Conservation (phyloP, 2,329 filamentous ascomycete species). For the Lomentospora prolificans region DNA sequence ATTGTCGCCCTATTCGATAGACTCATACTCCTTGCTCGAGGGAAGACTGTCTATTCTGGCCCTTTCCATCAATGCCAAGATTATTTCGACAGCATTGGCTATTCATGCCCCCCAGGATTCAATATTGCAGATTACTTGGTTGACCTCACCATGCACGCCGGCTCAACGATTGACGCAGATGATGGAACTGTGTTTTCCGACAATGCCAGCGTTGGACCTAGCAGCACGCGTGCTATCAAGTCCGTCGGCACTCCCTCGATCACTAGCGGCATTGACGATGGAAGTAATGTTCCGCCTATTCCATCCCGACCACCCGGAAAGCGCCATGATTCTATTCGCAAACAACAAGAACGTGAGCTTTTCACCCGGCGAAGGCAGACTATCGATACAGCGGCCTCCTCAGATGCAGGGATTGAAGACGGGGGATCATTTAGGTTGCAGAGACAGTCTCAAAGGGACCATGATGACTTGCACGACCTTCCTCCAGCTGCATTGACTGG, state of each 20-base stretch:
- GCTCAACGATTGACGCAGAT: conserved; percentile 46
- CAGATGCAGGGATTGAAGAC: conserved; percentile 43
- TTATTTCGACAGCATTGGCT: conserved; percentile 89
- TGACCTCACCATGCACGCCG: conserved; percentile 93
- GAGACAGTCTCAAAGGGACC: conserved; percentile 8
- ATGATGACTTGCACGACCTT: conserved; percentile 58
- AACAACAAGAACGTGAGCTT: conserved; percentile 81
- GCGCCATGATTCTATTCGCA: conserved; percentile 69
- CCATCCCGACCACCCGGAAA: conserved; percentile 56
- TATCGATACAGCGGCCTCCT: conserved; percentile 53
- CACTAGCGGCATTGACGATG: conserved; percentile 61
- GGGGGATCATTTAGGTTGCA: conserved; percentile 41
- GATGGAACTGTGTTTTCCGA: conserved; percentile 45
- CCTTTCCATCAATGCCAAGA: conserved; percentile 79
- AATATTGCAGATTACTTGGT: conserved; percentile 98
- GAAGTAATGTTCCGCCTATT: conserved; percentile 44
- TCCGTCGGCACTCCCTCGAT: conserved; percentile 80
- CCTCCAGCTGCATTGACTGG: conserved; percentile 49
- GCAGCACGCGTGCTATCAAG: conserved; percentile 80
- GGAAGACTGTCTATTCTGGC: conserved; percentile 86
- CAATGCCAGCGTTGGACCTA: conserved; percentile 62
- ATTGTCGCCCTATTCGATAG: conserved; percentile 96
- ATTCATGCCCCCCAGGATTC: conserved; percentile 89
- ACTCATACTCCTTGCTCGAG: conserved; percentile 81
- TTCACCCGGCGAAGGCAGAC: conserved; percentile 69